These are phyloP conservation scores for Globisporangium middletonii DNA, from an alignment of 352 stramenopile species.

Conservation along the genomic window DNA sequence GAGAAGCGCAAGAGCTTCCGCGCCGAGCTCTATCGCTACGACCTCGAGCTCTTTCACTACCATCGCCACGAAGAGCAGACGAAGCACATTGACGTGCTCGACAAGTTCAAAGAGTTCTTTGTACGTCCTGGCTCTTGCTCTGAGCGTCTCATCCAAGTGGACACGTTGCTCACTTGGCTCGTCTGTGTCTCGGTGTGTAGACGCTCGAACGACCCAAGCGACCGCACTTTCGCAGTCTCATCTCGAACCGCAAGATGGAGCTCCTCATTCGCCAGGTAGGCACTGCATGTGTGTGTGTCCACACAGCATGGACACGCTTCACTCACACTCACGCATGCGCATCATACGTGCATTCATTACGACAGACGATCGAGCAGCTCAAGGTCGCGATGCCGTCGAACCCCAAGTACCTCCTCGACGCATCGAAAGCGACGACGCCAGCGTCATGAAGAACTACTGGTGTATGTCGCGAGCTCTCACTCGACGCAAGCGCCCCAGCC, in stretches of 20 bases:
- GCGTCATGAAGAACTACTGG: too few species aligned
- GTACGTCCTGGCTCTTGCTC: slow-evolving; percentile 17
- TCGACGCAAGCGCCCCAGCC: slow-evolving; percentile 10
- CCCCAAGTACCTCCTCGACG: slow-evolving; percentile 29
- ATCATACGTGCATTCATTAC: too few species aligned
- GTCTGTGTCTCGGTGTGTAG: slow-evolving; percentile 10
- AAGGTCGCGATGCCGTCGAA: slow-evolving; percentile 38
- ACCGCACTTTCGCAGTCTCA: slow-evolving; percentile 58
- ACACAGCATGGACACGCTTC: background rate
- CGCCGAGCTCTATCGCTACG: slow-evolving; percentile 57
- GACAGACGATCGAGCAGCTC: slow-evolving; percentile 46
- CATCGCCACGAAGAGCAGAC: slow-evolving; percentile 46
- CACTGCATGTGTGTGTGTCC: background rate
- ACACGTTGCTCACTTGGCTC: background rate
- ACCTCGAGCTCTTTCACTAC: slow-evolving; percentile 48
- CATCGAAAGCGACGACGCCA: slow-evolving; percentile 8
- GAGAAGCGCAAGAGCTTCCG: slow-evolving; percentile 57
- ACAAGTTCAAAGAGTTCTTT: slow-evolving; percentile 70
- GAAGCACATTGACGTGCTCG: slow-evolving; percentile 42
- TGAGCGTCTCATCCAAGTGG: background rate
- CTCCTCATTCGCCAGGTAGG: slow-evolving; percentile 37
- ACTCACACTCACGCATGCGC: background rate
- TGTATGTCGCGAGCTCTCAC: background rate
- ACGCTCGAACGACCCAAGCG: slow-evolving; percentile 32
- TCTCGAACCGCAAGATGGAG: slow-evolving; percentile 61